These are phyloP conservation scores for Fusarium metavorans DNA, from an alignment of 2,329 filamentous ascomycete species.

Conservation along the genomic window DNA sequence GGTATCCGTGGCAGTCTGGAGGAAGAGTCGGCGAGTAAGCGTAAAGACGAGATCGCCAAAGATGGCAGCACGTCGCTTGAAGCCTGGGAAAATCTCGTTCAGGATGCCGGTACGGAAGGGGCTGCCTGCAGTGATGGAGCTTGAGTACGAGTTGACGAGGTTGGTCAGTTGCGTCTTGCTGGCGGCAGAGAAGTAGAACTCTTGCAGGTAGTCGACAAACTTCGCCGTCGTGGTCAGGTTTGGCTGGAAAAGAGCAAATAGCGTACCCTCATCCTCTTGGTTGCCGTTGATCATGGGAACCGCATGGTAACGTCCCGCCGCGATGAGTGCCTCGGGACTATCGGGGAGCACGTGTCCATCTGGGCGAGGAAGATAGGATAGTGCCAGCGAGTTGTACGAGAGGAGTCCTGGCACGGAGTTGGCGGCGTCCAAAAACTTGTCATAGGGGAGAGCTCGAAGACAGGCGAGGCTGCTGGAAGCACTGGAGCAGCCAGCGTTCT, in stretches of 20 bases:
- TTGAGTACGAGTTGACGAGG: slow-evolving; percentile 73
- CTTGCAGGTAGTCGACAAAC: slow-evolving; percentile 71
- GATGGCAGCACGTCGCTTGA: slow-evolving; percentile 81
- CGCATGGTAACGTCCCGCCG: slow-evolving; percentile 60
- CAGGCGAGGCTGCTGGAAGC: slow-evolving; percentile 71
- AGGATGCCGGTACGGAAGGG: slow-evolving; percentile 77
- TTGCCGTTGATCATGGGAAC: slow-evolving; percentile 73
- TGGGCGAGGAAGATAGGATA: slow-evolving; percentile 81
- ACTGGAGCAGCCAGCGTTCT: slow-evolving; percentile 70
- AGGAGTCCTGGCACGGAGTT: slow-evolving; percentile 78
- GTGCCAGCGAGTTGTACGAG: slow-evolving; percentile 74
- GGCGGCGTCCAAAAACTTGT: slow-evolving; percentile 71
- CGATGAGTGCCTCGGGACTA: slow-evolving; percentile 71
- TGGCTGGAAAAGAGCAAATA: slow-evolving; percentile 77
- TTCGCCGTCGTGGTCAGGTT: slow-evolving; percentile 73
- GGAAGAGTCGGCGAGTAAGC: slow-evolving; percentile 74
- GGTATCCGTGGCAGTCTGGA: slow-evolving; percentile 58
- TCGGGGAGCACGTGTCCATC: slow-evolving; percentile 73
- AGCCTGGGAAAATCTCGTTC: slow-evolving; percentile 82
- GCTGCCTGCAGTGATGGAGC: slow-evolving; percentile 68
- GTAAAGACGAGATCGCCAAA: slow-evolving; percentile 83
- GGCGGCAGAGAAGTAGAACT: slow-evolving; percentile 70
- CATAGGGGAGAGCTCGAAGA: slow-evolving; percentile 71
- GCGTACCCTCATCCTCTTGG: slow-evolving; percentile 83
- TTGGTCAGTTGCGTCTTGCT: slow-evolving; percentile 61